These are phyloP conservation scores for Ceratocystis lukuohia DNA, from an alignment of 2,329 filamentous ascomycete species.

Conservation along the genomic window DNA sequence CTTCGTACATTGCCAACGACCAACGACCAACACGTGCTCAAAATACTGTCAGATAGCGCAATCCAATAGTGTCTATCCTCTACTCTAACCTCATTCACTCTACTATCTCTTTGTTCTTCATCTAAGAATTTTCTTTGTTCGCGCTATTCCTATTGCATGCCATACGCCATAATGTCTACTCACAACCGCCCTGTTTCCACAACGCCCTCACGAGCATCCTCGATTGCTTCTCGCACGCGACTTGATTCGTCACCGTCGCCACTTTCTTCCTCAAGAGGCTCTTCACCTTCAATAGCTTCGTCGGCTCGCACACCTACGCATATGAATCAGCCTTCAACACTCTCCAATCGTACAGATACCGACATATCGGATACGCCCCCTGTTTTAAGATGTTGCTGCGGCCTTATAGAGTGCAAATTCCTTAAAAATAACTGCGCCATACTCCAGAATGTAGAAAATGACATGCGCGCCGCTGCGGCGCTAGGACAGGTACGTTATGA, in stretches of 20 bases:
- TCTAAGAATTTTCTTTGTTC: neutral
- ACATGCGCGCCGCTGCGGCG: slow-evolving; percentile 73
- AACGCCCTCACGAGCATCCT: slow-evolving; percentile 11
- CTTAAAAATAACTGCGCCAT: slow-evolving; percentile 67
- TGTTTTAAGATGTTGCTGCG: slow-evolving; percentile 67
- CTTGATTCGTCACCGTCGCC: slow-evolving; percentile 14
- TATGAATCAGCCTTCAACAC: slow-evolving; percentile 2
- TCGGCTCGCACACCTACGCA: neutral
- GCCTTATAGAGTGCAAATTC: slow-evolving; percentile 62
- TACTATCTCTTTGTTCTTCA: neutral
- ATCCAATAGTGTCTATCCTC: neutral
- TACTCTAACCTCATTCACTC: neutral
- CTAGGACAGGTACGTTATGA: slow-evolving; percentile 74
- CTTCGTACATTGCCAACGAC: neutral
- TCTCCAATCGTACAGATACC: neutral
- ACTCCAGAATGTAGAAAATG: slow-evolving; percentile 70
- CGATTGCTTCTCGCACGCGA: slow-evolving; percentile 12
- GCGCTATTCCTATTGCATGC: neutral
- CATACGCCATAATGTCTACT: slow-evolving; percentile 9
- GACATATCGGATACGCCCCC: slow-evolving; percentile 21
- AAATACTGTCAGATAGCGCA: neutral
- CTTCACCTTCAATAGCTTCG: neutral
- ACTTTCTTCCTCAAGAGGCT: slow-evolving; percentile 9
- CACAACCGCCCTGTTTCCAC: slow-evolving; percentile 7
- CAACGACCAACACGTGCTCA: neutral